Evolutionary conservation across 306 rosid genomes (phyloP), one percentile per base, ranked within the genome.

Genomic region (peach (Prunus persica)): DNA sequence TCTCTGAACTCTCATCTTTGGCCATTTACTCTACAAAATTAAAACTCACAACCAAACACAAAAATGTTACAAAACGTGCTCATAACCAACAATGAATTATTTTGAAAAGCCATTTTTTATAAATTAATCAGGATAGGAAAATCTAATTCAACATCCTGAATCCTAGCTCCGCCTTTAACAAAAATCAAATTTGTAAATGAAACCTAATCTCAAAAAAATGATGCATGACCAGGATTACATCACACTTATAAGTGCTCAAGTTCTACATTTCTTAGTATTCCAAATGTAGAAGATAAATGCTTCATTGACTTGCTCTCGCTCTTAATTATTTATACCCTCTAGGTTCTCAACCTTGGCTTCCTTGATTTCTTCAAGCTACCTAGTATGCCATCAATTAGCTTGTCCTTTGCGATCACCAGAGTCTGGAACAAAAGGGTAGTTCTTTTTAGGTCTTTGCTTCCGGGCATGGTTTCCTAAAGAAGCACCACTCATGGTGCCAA

Each of bases 371-470:
- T 82, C 46, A 76, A 55, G 76, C 64, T 82, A 30, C 86, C 84
- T 43, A 87, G 45, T 57, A 88, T 76, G 43, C 88, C 93, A 76
- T 84, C 88, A 56, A 87, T 72, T 34, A 78, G 82, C 79, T 76
- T 74, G 56, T 79, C 89, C 65, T 83, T 83, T 83, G 62, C 66
- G 41, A 25, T 77, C 72, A 45, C 70, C 79, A 30, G 86, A 62
- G 58, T 90, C 97, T 41, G 85, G 69, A 67, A 95, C 92, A 80
- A 95, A 95, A 76, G 82, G 71, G 84, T 85, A 89, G 68, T 27
- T 84, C 88, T 80, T 92, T 30, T 47, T 83, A 62, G 79, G 75
- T 79, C 75, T 88, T 61, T 80, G 86, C 79, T 85, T 95, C 74
- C 68, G 78, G 34, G 28, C 73, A 54, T 13, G 8, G 30, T 57